A percentile compares a stretch with the other conserved stretches of the same genome.
Conservation (phyloP, 306 rosid species). For the Senna tora region DNA sequence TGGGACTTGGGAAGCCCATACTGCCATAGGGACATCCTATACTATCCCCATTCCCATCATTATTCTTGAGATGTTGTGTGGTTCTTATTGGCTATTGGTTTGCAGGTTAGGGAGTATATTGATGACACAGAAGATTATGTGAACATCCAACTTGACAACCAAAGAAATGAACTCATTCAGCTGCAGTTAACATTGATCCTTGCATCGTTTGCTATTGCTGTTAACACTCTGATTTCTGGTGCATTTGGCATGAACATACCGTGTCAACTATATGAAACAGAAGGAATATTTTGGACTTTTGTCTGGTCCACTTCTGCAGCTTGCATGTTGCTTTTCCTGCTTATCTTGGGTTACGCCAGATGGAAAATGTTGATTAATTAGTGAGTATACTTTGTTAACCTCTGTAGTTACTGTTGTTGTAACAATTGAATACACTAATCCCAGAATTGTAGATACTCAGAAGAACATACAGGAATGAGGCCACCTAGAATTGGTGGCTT, state of each 20-base stretch:
- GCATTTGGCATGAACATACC: constrained; percentile 93
- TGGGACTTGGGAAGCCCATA: too few species aligned
- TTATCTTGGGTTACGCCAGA: constrained; percentile 74
- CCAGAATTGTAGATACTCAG: background rate
- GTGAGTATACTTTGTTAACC: constrained; percentile 37
- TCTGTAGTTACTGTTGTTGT: constrained; percentile 3
- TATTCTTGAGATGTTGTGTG: constrained; percentile 18
- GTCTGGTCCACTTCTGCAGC: constrained; percentile 49
- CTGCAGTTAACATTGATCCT: constrained; percentile 85
- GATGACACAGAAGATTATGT: constrained; percentile 96
- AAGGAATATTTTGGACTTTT: constrained; percentile 61
- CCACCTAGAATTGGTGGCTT: background rate
- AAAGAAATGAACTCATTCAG: constrained; percentile 90
- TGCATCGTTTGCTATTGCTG: constrained; percentile 82
- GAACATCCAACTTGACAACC: constrained; percentile 96
- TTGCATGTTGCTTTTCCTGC: constrained; percentile 58
- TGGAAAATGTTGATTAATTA: constrained; percentile 85
- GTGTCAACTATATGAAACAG: constrained; percentile 31
- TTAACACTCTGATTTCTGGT: constrained; percentile 68
- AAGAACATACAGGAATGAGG: background rate
- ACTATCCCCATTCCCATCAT: too few species aligned
- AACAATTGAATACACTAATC: background rate
- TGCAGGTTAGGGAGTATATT: constrained; percentile 92
- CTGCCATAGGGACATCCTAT: too few species aligned
- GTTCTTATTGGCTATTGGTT: constrained; percentile 31